Evolutionary conservation across 2,329 filamentous ascomycete genomes (phyloP).

Genomic region (Cytospora piceicola): DNA sequence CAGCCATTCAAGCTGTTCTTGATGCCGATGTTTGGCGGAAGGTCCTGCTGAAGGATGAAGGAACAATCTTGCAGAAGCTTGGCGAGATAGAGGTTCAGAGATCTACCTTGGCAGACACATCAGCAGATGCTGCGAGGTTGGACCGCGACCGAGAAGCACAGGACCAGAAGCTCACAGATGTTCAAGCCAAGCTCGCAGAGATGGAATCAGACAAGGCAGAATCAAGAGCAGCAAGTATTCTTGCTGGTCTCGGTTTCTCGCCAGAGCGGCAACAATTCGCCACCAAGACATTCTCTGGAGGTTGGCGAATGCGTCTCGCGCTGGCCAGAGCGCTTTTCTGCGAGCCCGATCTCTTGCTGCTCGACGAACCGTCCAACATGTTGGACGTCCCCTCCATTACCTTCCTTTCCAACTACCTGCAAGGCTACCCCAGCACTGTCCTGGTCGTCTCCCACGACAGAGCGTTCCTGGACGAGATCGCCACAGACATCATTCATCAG

Average conservation of each 20-base stretch:
- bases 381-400: constrained; percentile 99
- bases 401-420: constrained; percentile 94
- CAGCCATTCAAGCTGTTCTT: constrained; percentile 90
- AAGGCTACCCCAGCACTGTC: constrained; percentile 90
- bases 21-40: constrained; percentile 99
- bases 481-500: constrained; percentile 98
- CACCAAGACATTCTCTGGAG: constrained; percentile 97
- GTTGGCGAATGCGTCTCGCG: constrained; percentile 98
- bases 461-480: constrained; percentile 97
- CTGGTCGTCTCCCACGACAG: constrained; percentile 98
- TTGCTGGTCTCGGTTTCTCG: constrained; percentile 96
- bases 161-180: constrained; percentile 87
- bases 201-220: constrained; percentile 99
- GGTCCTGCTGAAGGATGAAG: constrained; percentile 86
- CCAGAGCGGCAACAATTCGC: constrained; percentile 87
- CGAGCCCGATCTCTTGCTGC: constrained; percentile 91
- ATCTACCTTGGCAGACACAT: constrained; percentile 84
- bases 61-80: constrained; percentile 79
- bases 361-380: constrained; percentile 99
- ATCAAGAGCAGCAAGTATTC: constrained; percentile 89
- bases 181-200: constrained; percentile 89
- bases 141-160: constrained; percentile 88
- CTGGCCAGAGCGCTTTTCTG: constrained; percentile 95
- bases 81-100: constrained; percentile 77
- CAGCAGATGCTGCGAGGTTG: constrained; percentile 80